phyloP scores from a whole-genome alignment of 169 alveolate species.

The Babesia ovis region DNA sequence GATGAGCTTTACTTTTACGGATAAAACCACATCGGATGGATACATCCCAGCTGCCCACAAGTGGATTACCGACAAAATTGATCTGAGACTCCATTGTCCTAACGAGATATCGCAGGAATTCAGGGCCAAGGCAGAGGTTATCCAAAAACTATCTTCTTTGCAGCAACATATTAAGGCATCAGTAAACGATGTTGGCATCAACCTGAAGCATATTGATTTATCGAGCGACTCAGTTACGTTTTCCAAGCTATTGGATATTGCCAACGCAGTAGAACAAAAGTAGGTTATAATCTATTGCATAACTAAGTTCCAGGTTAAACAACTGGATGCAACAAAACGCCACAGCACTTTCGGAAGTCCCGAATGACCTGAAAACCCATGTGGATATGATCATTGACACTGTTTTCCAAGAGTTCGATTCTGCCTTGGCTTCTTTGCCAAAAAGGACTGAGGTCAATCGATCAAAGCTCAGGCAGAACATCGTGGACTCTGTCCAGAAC shows the following conservation, averaged over 20 bases:
- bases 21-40: neutral
- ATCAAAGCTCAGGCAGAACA: neutral
- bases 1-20: neutral
- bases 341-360: slow-evolving; percentile 3
- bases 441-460: neutral
- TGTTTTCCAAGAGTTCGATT: slow-evolving; percentile 23
- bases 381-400: slow-evolving; percentile 25
- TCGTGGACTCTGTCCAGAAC: slow-evolving; percentile 22
- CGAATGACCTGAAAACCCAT: slow-evolving; percentile 15
- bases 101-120: neutral
- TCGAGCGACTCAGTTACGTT: neutral
- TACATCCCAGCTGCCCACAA: neutral
- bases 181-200: slow-evolving; percentile 14
- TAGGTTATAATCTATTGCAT: neutral
- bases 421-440: neutral
- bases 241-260: slow-evolving; percentile 10
- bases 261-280: slow-evolving; percentile 15
- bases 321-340: slow-evolving; percentile 31
- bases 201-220: slow-evolving; percentile 9
- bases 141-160: neutral
- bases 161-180: slow-evolving; percentile 9
- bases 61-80: slow-evolving; percentile 7
- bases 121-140: neutral
- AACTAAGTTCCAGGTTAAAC: neutral
- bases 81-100: neutral